phyloP scores from a whole-genome alignment of 2,329 filamentous ascomycete species.

The Cadophora gregata region DNA sequence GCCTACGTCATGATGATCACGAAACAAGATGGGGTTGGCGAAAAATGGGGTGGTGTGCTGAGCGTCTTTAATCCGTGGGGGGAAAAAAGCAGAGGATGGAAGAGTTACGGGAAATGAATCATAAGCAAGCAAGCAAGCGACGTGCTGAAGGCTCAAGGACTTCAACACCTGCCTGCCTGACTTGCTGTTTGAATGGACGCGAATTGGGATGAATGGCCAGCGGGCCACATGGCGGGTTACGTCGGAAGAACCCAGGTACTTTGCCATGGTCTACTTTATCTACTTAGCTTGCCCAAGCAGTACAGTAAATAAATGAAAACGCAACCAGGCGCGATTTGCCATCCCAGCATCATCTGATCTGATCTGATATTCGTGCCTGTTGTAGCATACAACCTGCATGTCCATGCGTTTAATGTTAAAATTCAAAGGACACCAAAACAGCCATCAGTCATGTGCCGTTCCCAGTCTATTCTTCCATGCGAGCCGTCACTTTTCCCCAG shows the following conservation, averaged over 20 bases:
- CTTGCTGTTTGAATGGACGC: background rate
- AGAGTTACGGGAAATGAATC: background rate
- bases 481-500: background rate
- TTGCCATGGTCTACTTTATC: background rate
- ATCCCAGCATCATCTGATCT: constrained; percentile 16
- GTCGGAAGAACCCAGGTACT: background rate
- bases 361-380: background rate
- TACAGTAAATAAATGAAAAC: background rate
- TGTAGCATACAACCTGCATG: background rate
- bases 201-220: constrained; percentile 18
- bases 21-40: constrained; percentile 4
- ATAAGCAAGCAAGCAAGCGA: background rate
- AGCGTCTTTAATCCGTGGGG: constrained; percentile 6
- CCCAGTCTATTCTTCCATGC: constrained; percentile 3
- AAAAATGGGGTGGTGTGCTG: constrained; percentile 10
- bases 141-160: constrained; percentile 9
- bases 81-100: constrained; percentile 3
- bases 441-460: constrained; percentile 8
- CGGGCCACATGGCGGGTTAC: background rate
- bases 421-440: background rate
- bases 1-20: constrained; percentile 15
- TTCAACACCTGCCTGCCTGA: constrained; percentile 9
- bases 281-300: constrained; percentile 8
- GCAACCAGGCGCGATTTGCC: background rate
- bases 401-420: background rate